A percentile compares a stretch with the other conserved stretches of the same genome.
Conservation (phyloP, 768 basidiomycete genomes). For the Daedaleopsis sinensis region DNA sequence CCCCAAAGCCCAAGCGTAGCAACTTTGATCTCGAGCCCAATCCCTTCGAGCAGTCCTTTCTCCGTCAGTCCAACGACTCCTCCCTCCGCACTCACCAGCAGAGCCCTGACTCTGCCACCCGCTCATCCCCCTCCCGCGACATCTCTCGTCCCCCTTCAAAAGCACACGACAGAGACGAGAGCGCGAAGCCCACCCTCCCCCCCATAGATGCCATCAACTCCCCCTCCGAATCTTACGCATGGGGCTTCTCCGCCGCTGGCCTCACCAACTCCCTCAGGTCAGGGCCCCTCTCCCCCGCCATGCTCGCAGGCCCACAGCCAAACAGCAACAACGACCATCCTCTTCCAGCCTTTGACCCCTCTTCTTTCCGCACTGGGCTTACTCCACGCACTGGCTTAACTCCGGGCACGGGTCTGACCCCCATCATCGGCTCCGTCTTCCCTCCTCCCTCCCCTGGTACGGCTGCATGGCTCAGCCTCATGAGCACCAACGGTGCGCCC, state of each 20-base stretch:
- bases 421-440: slow-evolving; percentile 60
- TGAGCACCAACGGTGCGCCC: slow-evolving; percentile 56
- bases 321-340: slow-evolving; percentile 41
- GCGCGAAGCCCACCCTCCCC: slow-evolving; percentile 76
- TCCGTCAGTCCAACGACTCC: slow-evolving; percentile 47
- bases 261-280: slow-evolving; percentile 82
- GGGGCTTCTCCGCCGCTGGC: slow-evolving; percentile 63
- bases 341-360: slow-evolving; percentile 63
- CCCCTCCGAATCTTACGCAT: slow-evolving; percentile 59
- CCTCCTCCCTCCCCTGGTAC: slow-evolving; percentile 88
- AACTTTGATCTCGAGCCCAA: slow-evolving; percentile 53
- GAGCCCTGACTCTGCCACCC: slow-evolving; percentile 35
- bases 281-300: slow-evolving; percentile 94
- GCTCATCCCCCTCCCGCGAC: slow-evolving; percentile 31
- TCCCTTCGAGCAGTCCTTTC: slow-evolving; percentile 86
- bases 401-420: slow-evolving; percentile 83
- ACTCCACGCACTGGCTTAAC: slow-evolving; percentile 87
- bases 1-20: slow-evolving; percentile 27
- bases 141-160: slow-evolving; percentile 24
- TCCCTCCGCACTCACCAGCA: slow-evolving; percentile 43
- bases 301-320: slow-evolving; percentile 85
- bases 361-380: slow-evolving; percentile 81
- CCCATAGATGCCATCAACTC: slow-evolving; percentile 81
- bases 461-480: slow-evolving; percentile 90
- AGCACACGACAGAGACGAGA: slow-evolving; percentile 25